Base-by-base conservation (phyloP, 257 asterid species). In the Thymus quinquecostatus region DNA sequence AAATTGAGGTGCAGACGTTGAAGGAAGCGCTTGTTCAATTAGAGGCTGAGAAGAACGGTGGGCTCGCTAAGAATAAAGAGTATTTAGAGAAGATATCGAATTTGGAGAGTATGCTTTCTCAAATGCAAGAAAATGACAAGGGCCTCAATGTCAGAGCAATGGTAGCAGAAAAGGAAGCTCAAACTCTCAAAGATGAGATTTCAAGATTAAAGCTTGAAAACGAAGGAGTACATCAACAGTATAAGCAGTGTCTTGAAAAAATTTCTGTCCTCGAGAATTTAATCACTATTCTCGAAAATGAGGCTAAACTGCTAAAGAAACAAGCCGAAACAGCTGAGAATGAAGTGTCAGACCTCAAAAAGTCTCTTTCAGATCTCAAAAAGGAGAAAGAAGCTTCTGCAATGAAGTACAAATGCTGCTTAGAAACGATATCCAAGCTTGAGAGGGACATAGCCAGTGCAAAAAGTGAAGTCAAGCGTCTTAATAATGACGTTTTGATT, bases 401-500 rank as follows among this genome's bases (percentile, higher is more conserved):
- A 58, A 64, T 82, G 6, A 81, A 75, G 79, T 95, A 89, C 77
- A 82, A 86, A 70, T 65, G 83, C 80, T 95, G 93, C 86, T 80
- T 87, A 82, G 93, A 86, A 90, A 88, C 76, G 70, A 85, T 95
- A 71, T 80, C 96, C 50, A 80, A 85, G 81, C 96, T 95, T 36
- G 92, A 92, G 84, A 76, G 66, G 48, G 92, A 89, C 71, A 44
- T 89, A 65, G 63, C 81, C 40, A 33, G 43, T 68, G 86, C 90
- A 40, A 87, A 76, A 70, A 85, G 79, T 77, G 97, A 94, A 53
- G 90, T 88, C 30, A 75, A 83, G 59, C 84, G 84, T 43, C 97
- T 91, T 11, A 94, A 78, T 32, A 71, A 62, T 27, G 89, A 85
- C 47, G 77, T 88, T 59, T 60, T 71, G 75, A 68, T 75, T 11